These are phyloP conservation scores for Cnidoscolus chayamansa DNA, from an alignment of 441 rosid species.

Conservation along the genomic window DNA sequence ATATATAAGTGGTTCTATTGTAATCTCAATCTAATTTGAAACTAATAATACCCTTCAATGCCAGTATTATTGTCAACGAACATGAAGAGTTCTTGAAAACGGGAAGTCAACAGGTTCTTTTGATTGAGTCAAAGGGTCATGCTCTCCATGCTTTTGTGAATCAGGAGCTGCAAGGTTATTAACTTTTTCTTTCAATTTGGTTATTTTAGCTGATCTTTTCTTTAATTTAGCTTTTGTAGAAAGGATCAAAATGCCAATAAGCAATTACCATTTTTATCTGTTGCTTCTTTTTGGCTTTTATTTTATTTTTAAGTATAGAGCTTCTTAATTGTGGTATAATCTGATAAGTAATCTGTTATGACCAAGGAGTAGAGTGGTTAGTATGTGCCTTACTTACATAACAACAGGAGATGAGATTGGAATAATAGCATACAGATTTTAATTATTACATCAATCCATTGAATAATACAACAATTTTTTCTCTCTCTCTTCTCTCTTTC, in stretches of 20 bases:
- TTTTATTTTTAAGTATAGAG: neutral
- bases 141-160: conserved; percentile 86
- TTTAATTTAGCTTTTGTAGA: conserved; percentile 8
- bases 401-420: no score
- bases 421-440: no score
- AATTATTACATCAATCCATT: no score
- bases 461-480: no score
- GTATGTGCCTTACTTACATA: no score
- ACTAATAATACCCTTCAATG: conserved; percentile 21
- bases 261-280: neutral
- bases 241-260: neutral
- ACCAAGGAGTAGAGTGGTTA: no score
- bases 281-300: neutral
- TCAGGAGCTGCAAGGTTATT: conserved; percentile 59
- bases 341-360: neutral
- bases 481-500: no score
- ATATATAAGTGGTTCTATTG: neutral
- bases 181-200: conserved; percentile 7
- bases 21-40: conserved; percentile 13
- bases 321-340: neutral
- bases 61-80: conserved; percentile 55
- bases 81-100: conserved; percentile 59
- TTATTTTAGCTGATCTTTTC: conserved; percentile 2
- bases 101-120: conserved; percentile 53
- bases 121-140: conserved; percentile 83